Percentiles rank a stretch among this genome's conserved stretches.
phyloP scores from a whole-genome alignment of 2,329 filamentous ascomycete genomes.

The Tricladium varicosporioides region DNA sequence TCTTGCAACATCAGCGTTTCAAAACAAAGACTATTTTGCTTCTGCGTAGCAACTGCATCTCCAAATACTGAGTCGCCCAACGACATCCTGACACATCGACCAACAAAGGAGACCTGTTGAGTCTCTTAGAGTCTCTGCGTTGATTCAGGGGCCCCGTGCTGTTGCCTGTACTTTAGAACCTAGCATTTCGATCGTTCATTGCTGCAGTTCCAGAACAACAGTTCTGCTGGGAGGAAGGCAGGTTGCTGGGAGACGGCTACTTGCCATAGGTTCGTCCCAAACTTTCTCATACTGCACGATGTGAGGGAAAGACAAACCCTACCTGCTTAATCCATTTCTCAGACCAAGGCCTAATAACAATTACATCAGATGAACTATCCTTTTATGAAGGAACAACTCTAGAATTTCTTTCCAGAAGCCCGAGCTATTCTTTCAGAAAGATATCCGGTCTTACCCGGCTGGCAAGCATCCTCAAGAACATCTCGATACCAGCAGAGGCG shows the following conservation, averaged over 20 bases:
- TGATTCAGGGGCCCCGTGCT: conserved; percentile 24
- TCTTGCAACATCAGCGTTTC: conserved; percentile 21
- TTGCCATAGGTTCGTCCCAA: conserved; percentile 38
- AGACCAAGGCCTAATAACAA: conserved; percentile 25
- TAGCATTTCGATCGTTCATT: conserved; percentile 26
- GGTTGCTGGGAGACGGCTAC: conserved; percentile 32
- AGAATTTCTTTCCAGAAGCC: conserved; percentile 32
- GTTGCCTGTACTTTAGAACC: conserved; percentile 28
- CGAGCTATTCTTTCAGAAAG: conserved; percentile 18
- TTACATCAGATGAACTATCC: conserved; percentile 28
- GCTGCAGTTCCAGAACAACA: conserved; percentile 31
- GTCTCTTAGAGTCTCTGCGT: conserved; percentile 24
- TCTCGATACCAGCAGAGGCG: conserved; percentile 1
- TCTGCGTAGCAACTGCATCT: conserved; percentile 13
- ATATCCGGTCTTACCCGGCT: conserved; percentile 23
- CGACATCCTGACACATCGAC: conserved; percentile 23
- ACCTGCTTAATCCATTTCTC: conserved; percentile 29
- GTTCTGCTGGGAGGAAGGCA: conserved; percentile 23
- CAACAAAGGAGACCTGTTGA: conserved; percentile 28
- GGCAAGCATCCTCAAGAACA: conserved; percentile 11
- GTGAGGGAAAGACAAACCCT: conserved; percentile 32
- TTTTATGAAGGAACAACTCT: conserved; percentile 24
- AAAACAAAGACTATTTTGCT: conserved; percentile 30
- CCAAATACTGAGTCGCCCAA: conserved; percentile 18
- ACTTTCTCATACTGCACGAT: conserved; percentile 28